These are phyloP conservation scores for Jaltomata sinuosa DNA, from an alignment of 257 asterid species.

Conservation along the genomic window DNA sequence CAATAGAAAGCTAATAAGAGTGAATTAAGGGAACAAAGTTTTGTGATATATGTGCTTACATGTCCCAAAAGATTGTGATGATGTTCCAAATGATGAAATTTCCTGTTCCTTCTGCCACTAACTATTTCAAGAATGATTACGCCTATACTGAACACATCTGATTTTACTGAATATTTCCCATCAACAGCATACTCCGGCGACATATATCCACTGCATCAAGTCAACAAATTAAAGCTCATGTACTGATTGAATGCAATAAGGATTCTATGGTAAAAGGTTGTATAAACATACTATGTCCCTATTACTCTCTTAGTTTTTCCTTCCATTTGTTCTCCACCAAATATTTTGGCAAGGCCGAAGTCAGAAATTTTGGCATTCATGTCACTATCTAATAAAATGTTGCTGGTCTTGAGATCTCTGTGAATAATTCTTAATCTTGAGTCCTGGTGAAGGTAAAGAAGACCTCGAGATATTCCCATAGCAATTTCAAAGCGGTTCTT, in stretches of 20 bases:
- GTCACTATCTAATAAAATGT: conserved; percentile 9
- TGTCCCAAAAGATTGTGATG: conserved; percentile 20
- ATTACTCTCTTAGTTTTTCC: conserved; percentile 6
- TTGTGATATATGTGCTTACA: neutral
- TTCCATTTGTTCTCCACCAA: conserved; percentile 4
- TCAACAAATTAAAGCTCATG: neutral
- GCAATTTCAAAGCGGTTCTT: conserved; percentile 4
- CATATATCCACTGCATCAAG: conserved; percentile 6
- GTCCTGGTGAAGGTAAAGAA: conserved; percentile 19
- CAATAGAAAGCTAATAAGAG: too few relatives aligned
- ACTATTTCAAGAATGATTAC: conserved; percentile 1
- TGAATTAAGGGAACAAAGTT: too few relatives aligned
- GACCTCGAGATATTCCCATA: conserved; percentile 11
- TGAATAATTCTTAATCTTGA: conserved; percentile 15
- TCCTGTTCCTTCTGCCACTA: conserved; percentile 7
- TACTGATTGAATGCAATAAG: neutral
- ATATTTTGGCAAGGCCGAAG: conserved; percentile 6
- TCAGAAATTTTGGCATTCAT: conserved; percentile 13
- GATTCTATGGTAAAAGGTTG: too few relatives aligned
- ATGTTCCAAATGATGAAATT: conserved; percentile 7
- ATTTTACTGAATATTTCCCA: neutral
- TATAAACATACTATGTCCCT: conserved; percentile 7
- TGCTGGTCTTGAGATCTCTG: conserved; percentile 12
- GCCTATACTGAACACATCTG: conserved; percentile 1
- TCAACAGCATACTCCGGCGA: neutral